Evolutionary conservation across 306 rosid species (phyloP).

Genomic region (Elaeagnus macrophylla): DNA sequence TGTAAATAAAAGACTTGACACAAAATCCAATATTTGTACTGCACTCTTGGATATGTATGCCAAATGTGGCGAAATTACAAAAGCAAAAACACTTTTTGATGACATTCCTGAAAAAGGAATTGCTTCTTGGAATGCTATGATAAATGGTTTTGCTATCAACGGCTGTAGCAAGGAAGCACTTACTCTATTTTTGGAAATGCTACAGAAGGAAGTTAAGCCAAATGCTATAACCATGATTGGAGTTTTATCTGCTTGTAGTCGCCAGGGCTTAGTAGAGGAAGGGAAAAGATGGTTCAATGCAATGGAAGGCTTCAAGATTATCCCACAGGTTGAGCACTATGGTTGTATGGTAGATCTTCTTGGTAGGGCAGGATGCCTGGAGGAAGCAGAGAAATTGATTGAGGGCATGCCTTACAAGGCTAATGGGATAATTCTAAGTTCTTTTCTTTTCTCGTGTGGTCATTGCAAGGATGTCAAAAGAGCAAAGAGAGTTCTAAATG

Average conservation of each 20-base stretch:
- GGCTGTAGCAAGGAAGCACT: slow-evolving; percentile 55
- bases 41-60: slow-evolving; percentile 62
- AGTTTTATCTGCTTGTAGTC: slow-evolving; percentile 60
- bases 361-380: slow-evolving; percentile 63
- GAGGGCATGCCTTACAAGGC: slow-evolving; percentile 46
- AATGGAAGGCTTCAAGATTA: slow-evolving; percentile 41
- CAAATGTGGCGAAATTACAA: slow-evolving; percentile 53
- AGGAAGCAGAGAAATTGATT: slow-evolving; percentile 58
- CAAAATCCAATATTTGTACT: slow-evolving; percentile 31
- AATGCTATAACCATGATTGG: slow-evolving; percentile 45
- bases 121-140: slow-evolving; percentile 69
- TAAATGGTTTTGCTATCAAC: slow-evolving; percentile 62
- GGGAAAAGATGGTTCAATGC: slow-evolving; percentile 51
- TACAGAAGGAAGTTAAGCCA: slow-evolving; percentile 26
- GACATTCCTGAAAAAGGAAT: slow-evolving; percentile 37
- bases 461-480: slow-evolving; percentile 38
- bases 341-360: slow-evolving; percentile 70
- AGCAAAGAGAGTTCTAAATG: slow-evolving; percentile 46
- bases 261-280: slow-evolving; percentile 57
- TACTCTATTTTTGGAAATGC: slow-evolving; percentile 43
- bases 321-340: slow-evolving; percentile 61
- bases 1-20: slow-evolving; percentile 37
- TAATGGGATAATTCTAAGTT: slow-evolving; percentile 57
- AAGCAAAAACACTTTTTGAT: slow-evolving; percentile 39
- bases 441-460: slow-evolving; percentile 58